Evolutionary conservation across 352 stramenopile species (phyloP), one percentile per base, ranked within the genome.

Genomic region (Pythium dissimile): DNA sequence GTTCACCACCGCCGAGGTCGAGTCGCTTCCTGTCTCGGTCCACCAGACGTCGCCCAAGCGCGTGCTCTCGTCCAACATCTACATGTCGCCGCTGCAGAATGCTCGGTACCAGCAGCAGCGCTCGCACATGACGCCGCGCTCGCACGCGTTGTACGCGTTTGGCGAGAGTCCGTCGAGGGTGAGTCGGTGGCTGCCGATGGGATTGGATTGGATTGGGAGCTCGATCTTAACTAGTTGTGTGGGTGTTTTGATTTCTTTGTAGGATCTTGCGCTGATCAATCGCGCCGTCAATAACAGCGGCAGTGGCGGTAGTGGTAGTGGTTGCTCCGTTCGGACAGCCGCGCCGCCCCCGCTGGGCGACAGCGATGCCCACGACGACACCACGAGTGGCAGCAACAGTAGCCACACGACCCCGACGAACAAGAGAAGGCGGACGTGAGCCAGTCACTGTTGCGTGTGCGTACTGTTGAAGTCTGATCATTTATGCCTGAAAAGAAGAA

Each of bases 61-160:
- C 20, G 77, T 95, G 53, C 66, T 77, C 27, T 69, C 72, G 15
- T 91, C 84, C 27, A 95, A 95, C 53, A 69, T 95, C 16, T 95
- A 91, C 64, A 90, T 95, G 77, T 92, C 84, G 15, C 84, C 86
- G 6, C 60, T 92, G 26, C 84, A 92, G 57, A 86, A 92, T 54
- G 73, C 83, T 10, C 75, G 82, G 16, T 67, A 91, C 21, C 66
- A 73, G 35, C 72, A 91, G 54, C 77, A 84, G 23, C 80, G 82
- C 15, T 79, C 80, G 10, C 66, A 88, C 16, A 66, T 92, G 41
- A 94, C 84, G 0, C 85, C 83, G 12, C 79, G 85, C 0, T 92
- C 83, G 1, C 85, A 93, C 34, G 85, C 81, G 21, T 63, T 95
- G 48, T 95, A 95, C 44, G 85, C 85, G 0, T 91, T 95, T 69